Base-by-base conservation (phyloP, 2,329 filamentous ascomycete genomes). In the Colletotrichum godetiae region DNA sequence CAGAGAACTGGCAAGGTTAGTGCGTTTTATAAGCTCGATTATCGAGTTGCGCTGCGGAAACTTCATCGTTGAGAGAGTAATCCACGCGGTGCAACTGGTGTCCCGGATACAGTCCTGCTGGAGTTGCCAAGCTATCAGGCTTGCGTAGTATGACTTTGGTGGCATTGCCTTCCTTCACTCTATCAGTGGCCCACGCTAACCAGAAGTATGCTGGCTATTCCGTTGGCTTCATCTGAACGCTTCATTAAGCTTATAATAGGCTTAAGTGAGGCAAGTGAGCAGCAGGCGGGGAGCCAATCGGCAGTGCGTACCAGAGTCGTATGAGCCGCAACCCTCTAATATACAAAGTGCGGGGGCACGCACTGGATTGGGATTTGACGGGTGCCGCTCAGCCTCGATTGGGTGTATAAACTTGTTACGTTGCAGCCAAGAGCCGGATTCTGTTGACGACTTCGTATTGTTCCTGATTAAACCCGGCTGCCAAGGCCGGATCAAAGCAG, bases 191-290 rank as follows among this genome's bases (percentile, higher is more conserved):
- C 8, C 35, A 42, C 15, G 19, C 31, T 31, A 49, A 15, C 35
- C 67, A 57, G 29, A 33, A 56, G 19, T 19, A 8, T 27, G 6
- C 27, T 5, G 19, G 49, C 5, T 24, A 24, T 24, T 67, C 31
- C 8, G 71, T 71, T 73, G 60, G 67, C 15, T 27, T 13, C 15
- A 19, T 12, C 1, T 4, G 1, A 12, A 1, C 7, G 15, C 4
- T 29, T 71, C 55, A 71, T 73, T 35, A 57, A 49, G 4, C 19
- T 35, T 15, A 37, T 5, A 57, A 73, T 29, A 73, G 71, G 67
- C 67, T 73, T 56, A 73, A 73, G 2, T 61, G 19, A 7, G 35
- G 7, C 56, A 73, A 73, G 2, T 70, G 19, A 7, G 35, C 4
- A 5, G n/a, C 3, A 52, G 31, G 60, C 67, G 67, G 67, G 57